Percentiles rank a stretch among this genome's conserved stretches.
phyloP scores from a whole-genome alignment of 108 stramenopile genomes.

The Discostella stelligeroides region DNA sequence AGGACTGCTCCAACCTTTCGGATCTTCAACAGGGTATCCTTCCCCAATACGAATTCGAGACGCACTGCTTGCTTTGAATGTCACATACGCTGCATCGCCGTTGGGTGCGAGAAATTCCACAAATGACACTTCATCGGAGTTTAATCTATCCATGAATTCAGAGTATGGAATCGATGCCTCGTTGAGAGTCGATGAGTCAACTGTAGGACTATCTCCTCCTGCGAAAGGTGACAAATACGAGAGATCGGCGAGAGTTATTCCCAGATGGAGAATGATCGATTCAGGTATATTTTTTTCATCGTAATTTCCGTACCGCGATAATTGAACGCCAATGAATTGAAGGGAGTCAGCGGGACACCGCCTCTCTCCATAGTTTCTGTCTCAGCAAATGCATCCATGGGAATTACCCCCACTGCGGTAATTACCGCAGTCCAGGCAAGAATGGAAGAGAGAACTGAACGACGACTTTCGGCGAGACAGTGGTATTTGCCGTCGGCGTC shows the following conservation, averaged over 20 bases:
- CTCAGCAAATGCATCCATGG: conserved; percentile 23
- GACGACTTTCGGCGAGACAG: neutral
- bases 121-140: conserved; percentile 65
- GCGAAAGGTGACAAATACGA: neutral
- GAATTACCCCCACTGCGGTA: neutral
- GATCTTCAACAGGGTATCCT: conserved; percentile 79
- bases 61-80: conserved; percentile 53
- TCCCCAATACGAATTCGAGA: conserved; percentile 71
- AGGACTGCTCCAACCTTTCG: conserved; percentile 71
- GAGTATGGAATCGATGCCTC: conserved; percentile 73
- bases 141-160: conserved; percentile 61
- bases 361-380: conserved; percentile 47
- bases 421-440: neutral
- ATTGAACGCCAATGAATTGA: conserved; percentile 78
- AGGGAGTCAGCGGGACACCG: conserved; percentile 57
- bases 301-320: conserved; percentile 55
- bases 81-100: conserved; percentile 80
- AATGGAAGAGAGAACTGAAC: neutral
- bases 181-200: conserved; percentile 56
- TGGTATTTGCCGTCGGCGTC: neutral
- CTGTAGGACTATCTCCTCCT: conserved; percentile 52
- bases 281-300: too few species aligned
- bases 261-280: too few species aligned
- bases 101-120: conserved; percentile 83
- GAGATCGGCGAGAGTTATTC: neutral